Percentiles rank a stretch among this genome's conserved stretches.
These are phyloP conservation scores for Botrytis galanthina DNA, from an alignment of 2,329 filamentous ascomycete species.

Conservation along the genomic window DNA sequence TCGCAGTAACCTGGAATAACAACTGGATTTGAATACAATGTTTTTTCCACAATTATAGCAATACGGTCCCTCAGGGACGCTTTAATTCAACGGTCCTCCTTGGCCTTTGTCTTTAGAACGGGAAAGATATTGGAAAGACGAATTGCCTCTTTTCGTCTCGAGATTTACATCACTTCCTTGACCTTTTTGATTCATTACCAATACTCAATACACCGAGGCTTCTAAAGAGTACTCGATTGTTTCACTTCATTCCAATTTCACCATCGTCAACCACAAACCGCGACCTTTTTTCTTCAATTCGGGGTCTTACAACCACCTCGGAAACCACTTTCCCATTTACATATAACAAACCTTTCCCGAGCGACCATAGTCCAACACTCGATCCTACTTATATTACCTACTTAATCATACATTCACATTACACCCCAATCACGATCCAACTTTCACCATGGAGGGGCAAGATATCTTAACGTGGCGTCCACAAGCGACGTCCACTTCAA, in stretches of 20 bases:
- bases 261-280: neutral
- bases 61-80: constrained; percentile 49
- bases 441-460: constrained; percentile 33
- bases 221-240: neutral
- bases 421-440: constrained; percentile 25
- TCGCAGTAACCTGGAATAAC: constrained; percentile 28
- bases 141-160: constrained; percentile 13
- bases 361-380: constrained; percentile 2
- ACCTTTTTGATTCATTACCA: neutral
- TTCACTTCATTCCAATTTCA: constrained; percentile 11
- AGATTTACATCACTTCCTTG: neutral
- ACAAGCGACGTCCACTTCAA: constrained; percentile 39
- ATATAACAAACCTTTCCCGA: neutral
- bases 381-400: constrained; percentile 15
- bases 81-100: constrained; percentile 30
- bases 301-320: neutral
- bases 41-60: constrained; percentile 40
- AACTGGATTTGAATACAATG: constrained; percentile 32
- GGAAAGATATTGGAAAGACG: constrained; percentile 24
- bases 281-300: constrained; percentile 5
- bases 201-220: neutral
- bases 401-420: constrained; percentile 22
- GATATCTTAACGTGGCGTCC: constrained; percentile 46
- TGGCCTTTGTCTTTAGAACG: constrained; percentile 22
- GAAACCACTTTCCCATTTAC: neutral